Conservation (phyloP, 2,329 filamentous ascomycete species). For the Calonectria pseudoturangicola region DNA sequence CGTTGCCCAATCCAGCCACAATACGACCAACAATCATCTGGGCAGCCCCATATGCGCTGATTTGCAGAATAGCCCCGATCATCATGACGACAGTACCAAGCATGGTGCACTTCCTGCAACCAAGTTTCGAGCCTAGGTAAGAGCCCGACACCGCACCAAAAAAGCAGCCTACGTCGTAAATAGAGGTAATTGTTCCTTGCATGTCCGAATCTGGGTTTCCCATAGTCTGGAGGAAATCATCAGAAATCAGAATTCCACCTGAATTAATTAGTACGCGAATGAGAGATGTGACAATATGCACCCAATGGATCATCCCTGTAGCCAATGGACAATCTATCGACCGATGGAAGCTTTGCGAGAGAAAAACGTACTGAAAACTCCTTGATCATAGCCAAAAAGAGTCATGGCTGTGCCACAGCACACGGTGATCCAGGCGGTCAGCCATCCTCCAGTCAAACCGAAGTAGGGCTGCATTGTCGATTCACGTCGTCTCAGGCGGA, state of each 20-base stretch:
- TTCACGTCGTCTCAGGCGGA: neutral
- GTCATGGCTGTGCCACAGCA: conserved; percentile 8
- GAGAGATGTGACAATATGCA: neutral
- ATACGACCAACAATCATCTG: conserved; percentile 70
- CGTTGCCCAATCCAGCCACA: conserved; percentile 69
- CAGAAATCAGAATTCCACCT: conserved; percentile 1
- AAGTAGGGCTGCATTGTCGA: conserved; percentile 12
- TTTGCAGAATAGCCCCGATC: conserved; percentile 76
- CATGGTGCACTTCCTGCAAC: neutral
- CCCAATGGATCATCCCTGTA: no score
- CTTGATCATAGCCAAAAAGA: conserved; percentile 9
- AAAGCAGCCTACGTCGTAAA: neutral
- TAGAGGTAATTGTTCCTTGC: conserved; percentile 1
- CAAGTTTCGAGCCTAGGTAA: neutral
- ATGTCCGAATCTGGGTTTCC: neutral
- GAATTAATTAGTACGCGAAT: neutral
- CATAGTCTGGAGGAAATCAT: neutral
- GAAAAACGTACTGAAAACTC: neutral
- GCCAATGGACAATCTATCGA: no score
- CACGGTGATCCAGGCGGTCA: conserved; percentile 1
- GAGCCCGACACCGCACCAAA: neutral
- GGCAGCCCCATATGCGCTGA: conserved; percentile 63
- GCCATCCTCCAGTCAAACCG: neutral
- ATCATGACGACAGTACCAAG: conserved; percentile 73
- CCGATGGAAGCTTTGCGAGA: no score